Evolutionary conservation across 495 filamentous ascomycete genomes (phyloP).

Genomic region (Penicillium macrosclerotiorum): DNA sequence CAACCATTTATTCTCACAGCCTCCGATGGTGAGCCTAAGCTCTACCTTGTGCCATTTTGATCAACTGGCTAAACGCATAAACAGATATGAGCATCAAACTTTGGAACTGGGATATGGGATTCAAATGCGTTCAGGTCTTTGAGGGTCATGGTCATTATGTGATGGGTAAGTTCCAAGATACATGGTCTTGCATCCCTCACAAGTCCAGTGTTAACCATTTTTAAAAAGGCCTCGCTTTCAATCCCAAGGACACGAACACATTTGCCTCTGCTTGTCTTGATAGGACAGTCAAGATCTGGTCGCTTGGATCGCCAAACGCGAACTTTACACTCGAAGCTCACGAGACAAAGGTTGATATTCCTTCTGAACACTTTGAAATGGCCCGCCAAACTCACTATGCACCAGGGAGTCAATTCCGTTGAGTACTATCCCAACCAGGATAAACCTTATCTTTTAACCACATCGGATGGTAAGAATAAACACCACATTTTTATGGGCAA

Average conservation of each 20-base stretch:
- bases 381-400: too few relatives aligned
- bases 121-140: constrained; percentile 98
- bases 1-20: constrained; percentile 96
- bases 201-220: too few relatives aligned
- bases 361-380: too few relatives aligned
- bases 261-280: constrained; percentile 97
- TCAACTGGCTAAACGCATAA: too few relatives aligned
- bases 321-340: constrained; percentile 97
- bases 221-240: too few relatives aligned
- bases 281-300: constrained; percentile 98
- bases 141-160: constrained; percentile 98
- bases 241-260: constrained; percentile 98
- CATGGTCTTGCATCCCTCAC: too few relatives aligned
- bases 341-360: constrained; percentile 95
- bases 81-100: constrained; percentile 99
- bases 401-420: constrained; percentile 96
- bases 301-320: constrained; percentile 79
- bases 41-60: too few relatives aligned
- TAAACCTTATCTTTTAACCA: constrained; percentile 95
- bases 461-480: too few relatives aligned
- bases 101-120: constrained; percentile 98
- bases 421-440: constrained; percentile 97
- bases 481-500: too few relatives aligned
- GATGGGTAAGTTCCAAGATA: too few relatives aligned
- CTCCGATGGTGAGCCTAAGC: too few relatives aligned